phyloP scores from a whole-genome alignment of 1,139 yeast species.

The Saccharomycopsis phalli region DNA sequence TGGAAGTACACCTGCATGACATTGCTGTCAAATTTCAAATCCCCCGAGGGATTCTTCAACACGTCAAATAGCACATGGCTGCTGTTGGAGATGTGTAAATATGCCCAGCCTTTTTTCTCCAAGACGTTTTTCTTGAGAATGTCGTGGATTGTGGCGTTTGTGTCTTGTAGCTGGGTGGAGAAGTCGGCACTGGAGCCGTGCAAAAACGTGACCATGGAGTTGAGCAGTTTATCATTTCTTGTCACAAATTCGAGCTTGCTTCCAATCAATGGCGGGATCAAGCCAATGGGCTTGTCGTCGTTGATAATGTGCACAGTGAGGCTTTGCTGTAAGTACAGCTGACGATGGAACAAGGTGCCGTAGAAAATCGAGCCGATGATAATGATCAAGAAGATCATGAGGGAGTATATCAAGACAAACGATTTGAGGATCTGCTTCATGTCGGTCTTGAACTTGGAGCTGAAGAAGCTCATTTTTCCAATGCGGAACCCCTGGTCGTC shows the following conservation, averaged over 20 bases:
- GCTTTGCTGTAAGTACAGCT: slow-evolving; percentile 9
- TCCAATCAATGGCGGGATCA: slow-evolving; percentile 15
- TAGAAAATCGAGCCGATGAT: slow-evolving; percentile 17
- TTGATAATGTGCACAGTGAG: slow-evolving; percentile 12
- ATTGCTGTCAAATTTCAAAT: slow-evolving; percentile 7
- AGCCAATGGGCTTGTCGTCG: slow-evolving; percentile 13
- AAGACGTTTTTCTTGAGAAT: not conserved
- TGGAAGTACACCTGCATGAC: slow-evolving; percentile 14
- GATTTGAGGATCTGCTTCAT: slow-evolving; percentile 12
- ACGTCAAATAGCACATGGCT: slow-evolving; percentile 6
- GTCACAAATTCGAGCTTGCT: slow-evolving; percentile 8
- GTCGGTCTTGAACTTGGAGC: slow-evolving; percentile 11
- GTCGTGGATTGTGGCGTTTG: not conserved
- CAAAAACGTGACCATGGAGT: slow-evolving; percentile 8
- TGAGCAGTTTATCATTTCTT: slow-evolving; percentile 12
- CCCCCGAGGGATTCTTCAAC: slow-evolving; percentile 2
- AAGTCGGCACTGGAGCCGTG: slow-evolving; percentile 8
- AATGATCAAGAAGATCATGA: slow-evolving; percentile 17
- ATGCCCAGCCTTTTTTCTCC: slow-evolving; percentile 15
- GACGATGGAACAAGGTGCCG: slow-evolving; percentile 13
- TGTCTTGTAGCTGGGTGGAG: not conserved
- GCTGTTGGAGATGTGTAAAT: slow-evolving; percentile 10
- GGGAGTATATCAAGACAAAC: slow-evolving; percentile 15
- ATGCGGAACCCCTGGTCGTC: not conserved
- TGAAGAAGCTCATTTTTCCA: slow-evolving; percentile 14